Evolutionary conservation across 2,329 filamentous ascomycete species (phyloP), one percentile per base, ranked within the genome.

Genomic region (Colletotrichum abscissum): DNA sequence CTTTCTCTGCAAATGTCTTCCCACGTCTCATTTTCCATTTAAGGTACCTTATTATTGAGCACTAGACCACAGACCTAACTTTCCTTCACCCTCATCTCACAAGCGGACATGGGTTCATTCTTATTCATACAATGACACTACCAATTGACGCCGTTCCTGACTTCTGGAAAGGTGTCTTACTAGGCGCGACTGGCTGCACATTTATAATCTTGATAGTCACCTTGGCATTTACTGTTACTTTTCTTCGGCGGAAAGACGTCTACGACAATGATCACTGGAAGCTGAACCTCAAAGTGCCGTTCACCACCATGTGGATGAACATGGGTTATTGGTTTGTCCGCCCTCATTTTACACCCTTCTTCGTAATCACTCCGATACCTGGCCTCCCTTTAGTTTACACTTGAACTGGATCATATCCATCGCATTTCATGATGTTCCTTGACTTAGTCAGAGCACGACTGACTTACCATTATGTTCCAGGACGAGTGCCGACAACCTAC

Each of bases 281-380:
- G 73, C 84, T 91, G 62, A 89, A 91, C 76, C 74, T 89, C 26
- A 79, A 83, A 22, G 77, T 87, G 1, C 85, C 86, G 1, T 81
- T 85, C 2, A 76, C 78, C 5, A 84, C 83, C n/a, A 89, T 90
- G 88, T 91, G 89, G 89, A 91, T 91, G 88, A 91, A 91, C 69
- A 86, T 91, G 81, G 89, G 89, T 0, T 91, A 88, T 73, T 91
- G 89, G 89, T 86, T 85, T 78, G 86, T 82, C 1, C 28, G 28
- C 28, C 6, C 28, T 28, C 7, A 28, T 26, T 26, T 26, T 26
- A 26, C 26, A 26, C 26, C 26, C 26, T 26, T 26, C 26, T 26
- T 26, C 26, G 26, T 28, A 28, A 8, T 28, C 7, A 28, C 28
- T 28, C 28, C 5, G 5, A 28, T 28, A 28, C 28, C 6, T 6